Conservation (phyloP, 371 early-diverging fungal species). For the Mucor circinelloides region DNA sequence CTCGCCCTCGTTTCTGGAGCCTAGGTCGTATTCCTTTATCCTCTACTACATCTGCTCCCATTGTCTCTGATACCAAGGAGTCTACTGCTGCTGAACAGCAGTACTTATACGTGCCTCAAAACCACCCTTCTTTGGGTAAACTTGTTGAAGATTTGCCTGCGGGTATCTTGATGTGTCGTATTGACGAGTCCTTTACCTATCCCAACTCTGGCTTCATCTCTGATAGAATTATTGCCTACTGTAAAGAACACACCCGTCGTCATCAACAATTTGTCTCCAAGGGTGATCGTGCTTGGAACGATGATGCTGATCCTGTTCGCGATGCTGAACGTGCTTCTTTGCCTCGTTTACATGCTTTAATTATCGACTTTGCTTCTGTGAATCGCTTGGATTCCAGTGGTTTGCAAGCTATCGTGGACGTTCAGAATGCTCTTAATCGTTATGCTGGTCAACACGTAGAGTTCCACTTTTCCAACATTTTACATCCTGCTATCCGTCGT, state of each 20-base stretch:
- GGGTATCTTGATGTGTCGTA: slow-evolving; percentile 63
- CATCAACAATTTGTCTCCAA: slow-evolving; percentile 22
- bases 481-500: slow-evolving; percentile 39
- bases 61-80: not conserved
- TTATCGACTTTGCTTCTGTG: slow-evolving; percentile 70
- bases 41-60: not conserved
- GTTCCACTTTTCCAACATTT: slow-evolving; percentile 54
- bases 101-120: slow-evolving; percentile 46
- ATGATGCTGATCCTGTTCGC: slow-evolving; percentile 30
- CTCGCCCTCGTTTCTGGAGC: slow-evolving; percentile 63
- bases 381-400: slow-evolving; percentile 69
- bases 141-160: slow-evolving; percentile 47
- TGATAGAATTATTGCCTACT: slow-evolving; percentile 49
- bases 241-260: slow-evolving; percentile 39
- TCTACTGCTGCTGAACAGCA: slow-evolving; percentile 15
- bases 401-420: slow-evolving; percentile 62
- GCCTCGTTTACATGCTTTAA: slow-evolving; percentile 60
- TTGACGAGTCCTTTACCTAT: slow-evolving; percentile 70
- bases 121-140: slow-evolving; percentile 43
- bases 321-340: slow-evolving; percentile 29
- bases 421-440: slow-evolving; percentile 49
- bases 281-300: slow-evolving; percentile 59
- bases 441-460: slow-evolving; percentile 60
- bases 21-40: slow-evolving; percentile 46
- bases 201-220: slow-evolving; percentile 67